phyloP scores from a whole-genome alignment of 768 basidiomycete species.

The Xerocomus potaroensis region DNA sequence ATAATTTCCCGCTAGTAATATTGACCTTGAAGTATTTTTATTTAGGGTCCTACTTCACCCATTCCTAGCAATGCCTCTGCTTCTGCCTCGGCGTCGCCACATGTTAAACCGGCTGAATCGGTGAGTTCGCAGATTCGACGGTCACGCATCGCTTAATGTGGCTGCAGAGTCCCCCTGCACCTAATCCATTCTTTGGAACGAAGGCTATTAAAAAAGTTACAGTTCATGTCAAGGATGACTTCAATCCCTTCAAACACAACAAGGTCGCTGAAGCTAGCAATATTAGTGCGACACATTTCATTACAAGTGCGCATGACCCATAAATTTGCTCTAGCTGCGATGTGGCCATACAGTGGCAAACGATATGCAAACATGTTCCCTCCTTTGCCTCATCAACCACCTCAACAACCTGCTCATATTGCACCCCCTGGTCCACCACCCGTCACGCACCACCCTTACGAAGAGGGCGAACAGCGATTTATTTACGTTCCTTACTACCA shows the following conservation, averaged over 20 bases:
- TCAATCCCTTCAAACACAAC: slow-evolving; percentile 91
- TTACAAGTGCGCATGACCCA: neutral
- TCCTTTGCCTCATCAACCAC: slow-evolving; percentile 50
- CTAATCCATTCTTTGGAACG: slow-evolving; percentile 89
- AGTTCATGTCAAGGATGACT: slow-evolving; percentile 92
- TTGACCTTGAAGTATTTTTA: slow-evolving; percentile 15
- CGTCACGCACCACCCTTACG: slow-evolving; percentile 71
- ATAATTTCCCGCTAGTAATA: slow-evolving; percentile 5
- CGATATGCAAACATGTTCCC: slow-evolving; percentile 80
- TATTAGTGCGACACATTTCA: slow-evolving; percentile 53
- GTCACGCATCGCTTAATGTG: slow-evolving; percentile 8
- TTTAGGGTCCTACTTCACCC: slow-evolving; percentile 45
- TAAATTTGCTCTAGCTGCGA: slow-evolving; percentile 45
- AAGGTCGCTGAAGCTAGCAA: slow-evolving; percentile 73
- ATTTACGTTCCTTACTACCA: slow-evolving; percentile 83
- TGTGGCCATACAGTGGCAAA: slow-evolving; percentile 91
- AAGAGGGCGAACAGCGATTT: slow-evolving; percentile 70
- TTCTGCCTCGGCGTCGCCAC: slow-evolving; percentile 57
- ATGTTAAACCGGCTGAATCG: slow-evolving; percentile 52
- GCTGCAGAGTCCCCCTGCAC: slow-evolving; percentile 41
- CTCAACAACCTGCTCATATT: slow-evolving; percentile 66
- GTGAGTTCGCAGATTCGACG: slow-evolving; percentile 30
- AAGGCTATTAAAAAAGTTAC: slow-evolving; percentile 70
- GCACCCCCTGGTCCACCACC: slow-evolving; percentile 63
- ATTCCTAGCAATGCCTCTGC: slow-evolving; percentile 39